Conservation (phyloP, 2,329 filamentous ascomycete genomes). For the Myriosclerotinia curreyana region DNA sequence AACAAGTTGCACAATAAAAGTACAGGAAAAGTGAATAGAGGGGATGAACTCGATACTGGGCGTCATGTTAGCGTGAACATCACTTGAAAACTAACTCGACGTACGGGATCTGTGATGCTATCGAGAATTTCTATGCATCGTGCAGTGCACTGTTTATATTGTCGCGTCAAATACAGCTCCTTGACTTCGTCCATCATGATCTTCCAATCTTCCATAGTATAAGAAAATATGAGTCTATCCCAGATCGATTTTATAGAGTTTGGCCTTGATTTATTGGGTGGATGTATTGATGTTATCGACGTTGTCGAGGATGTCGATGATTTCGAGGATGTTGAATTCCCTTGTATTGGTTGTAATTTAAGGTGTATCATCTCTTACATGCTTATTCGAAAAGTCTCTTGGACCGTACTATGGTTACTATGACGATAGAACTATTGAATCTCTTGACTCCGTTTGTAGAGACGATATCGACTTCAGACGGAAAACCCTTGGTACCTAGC, state of each 20-base stretch:
- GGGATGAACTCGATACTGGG: conserved; percentile 32
- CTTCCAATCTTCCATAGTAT: conserved; percentile 34
- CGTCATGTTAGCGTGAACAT: conserved; percentile 16
- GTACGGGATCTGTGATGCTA: conserved; percentile 35
- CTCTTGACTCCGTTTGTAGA: conserved; percentile 9
- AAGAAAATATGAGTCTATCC: conserved; percentile 29
- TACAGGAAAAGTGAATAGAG: conserved; percentile 37
- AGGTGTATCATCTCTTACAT: conserved; percentile 21
- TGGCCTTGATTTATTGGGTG: conserved; percentile 24
- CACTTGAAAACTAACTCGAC: conserved; percentile 22
- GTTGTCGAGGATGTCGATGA: conserved; percentile 13
- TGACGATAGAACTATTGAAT: conserved; percentile 3
- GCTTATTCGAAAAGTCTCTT: neutral
- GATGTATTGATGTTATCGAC: conserved; percentile 2
- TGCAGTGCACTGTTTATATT: conserved; percentile 37
- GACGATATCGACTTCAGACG: conserved; percentile 15
- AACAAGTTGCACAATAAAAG: conserved; percentile 37
- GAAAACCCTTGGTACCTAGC: conserved; percentile 15
- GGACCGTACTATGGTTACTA: conserved; percentile 1
- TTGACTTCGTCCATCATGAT: conserved; percentile 38
- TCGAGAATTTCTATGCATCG: conserved; percentile 36
- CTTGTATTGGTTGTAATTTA: conserved; percentile 20
- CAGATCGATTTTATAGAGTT: conserved; percentile 26
- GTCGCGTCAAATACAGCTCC: conserved; percentile 32
- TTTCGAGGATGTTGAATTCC: conserved; percentile 12